A percentile compares a stretch with the other conserved stretches of the same genome.
These are phyloP conservation scores for Ophiostoma fasciatum DNA, from an alignment of 2,329 filamentous ascomycete genomes.

Conservation along the genomic window DNA sequence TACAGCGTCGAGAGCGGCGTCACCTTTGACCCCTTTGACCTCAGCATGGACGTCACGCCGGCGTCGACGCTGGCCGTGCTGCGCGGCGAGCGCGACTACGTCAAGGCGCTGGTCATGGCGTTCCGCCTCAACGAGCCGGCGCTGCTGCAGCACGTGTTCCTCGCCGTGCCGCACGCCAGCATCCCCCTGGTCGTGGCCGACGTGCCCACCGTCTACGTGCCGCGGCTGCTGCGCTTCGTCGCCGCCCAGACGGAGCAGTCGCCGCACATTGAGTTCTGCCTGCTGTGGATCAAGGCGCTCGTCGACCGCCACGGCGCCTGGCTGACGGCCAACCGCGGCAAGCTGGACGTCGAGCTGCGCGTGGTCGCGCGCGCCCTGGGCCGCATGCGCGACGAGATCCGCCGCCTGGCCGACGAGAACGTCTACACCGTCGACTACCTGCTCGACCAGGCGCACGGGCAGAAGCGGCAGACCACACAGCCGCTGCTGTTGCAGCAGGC, in stretches of 20 bases:
- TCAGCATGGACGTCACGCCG: constrained; percentile 87
- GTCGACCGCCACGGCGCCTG: constrained; percentile 73
- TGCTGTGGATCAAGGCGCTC: constrained; percentile 78
- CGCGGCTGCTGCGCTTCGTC: constrained; percentile 72
- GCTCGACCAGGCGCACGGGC: constrained; percentile 30
- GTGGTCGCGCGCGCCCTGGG: constrained; percentile 67
- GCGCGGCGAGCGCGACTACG: constrained; percentile 57
- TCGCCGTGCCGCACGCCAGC: constrained; percentile 60
- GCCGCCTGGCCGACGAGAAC: constrained; percentile 74
- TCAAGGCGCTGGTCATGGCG: constrained; percentile 91
- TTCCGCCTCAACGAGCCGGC: constrained; percentile 84
- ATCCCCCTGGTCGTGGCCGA: constrained; percentile 65
- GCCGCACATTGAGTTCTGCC: constrained; percentile 86
- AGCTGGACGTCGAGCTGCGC: constrained; percentile 72
- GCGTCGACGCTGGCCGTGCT: constrained; percentile 61
- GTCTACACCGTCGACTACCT: constrained; percentile 81
- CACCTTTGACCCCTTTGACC: constrained; percentile 89
- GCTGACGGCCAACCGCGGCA: constrained; percentile 65
- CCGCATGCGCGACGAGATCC: constrained; percentile 69
- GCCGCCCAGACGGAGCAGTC: constrained; percentile 78
- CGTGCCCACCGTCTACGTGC: constrained; percentile 74
- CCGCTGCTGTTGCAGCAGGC: neutral
- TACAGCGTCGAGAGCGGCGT: constrained; percentile 78
- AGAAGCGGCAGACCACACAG: constrained; percentile 12
- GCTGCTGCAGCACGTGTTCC: constrained; percentile 73